Conservation (phyloP, 352 stramenopile genomes). For the Pythium dissimile region DNA sequence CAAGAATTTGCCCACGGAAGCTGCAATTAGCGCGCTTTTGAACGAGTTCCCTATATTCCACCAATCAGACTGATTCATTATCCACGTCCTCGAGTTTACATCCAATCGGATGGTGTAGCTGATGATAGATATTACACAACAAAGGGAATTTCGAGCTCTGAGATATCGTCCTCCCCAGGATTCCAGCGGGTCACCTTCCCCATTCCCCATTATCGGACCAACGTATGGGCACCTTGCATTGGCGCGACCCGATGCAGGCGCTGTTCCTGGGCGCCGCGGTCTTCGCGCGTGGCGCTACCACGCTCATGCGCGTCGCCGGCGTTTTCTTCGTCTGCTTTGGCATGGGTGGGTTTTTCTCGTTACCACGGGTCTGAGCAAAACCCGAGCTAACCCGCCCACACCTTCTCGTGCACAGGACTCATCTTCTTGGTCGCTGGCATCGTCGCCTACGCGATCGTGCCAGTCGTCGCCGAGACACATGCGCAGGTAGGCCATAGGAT, state of each 20-base stretch:
- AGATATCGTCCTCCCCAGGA: too few species aligned
- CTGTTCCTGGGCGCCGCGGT: conserved; percentile 18
- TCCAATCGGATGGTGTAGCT: too few species aligned
- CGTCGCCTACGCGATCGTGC: conserved; percentile 25
- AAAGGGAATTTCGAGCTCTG: too few species aligned
- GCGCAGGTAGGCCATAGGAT: background rate
- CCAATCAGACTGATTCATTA: background rate
- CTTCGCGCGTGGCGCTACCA: conserved; percentile 16
- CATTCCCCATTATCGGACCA: too few species aligned
- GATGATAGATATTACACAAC: too few species aligned
- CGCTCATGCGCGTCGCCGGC: conserved; percentile 22
- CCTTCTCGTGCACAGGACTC: too few species aligned
- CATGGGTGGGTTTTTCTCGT: conserved; percentile 24
- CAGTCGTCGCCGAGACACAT: conserved; percentile 15
- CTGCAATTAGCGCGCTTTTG: background rate
- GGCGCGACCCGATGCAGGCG: conserved; percentile 25
- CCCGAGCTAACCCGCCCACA: too few species aligned
- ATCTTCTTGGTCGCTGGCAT: conserved; percentile 26
- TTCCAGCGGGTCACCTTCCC: too few species aligned
- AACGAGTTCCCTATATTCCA: background rate
- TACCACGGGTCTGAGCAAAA: too few species aligned
- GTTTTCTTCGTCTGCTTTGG: conserved; percentile 19
- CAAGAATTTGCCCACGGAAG: background rate
- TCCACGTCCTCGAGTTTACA: too few species aligned
- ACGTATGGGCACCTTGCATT: conserved; percentile 14